A percentile compares a stretch with the other conserved stretches of the same genome.
Evolutionary conservation across 208 protist species (phyloP).

Genomic region (Angomonas deanei): DNA sequence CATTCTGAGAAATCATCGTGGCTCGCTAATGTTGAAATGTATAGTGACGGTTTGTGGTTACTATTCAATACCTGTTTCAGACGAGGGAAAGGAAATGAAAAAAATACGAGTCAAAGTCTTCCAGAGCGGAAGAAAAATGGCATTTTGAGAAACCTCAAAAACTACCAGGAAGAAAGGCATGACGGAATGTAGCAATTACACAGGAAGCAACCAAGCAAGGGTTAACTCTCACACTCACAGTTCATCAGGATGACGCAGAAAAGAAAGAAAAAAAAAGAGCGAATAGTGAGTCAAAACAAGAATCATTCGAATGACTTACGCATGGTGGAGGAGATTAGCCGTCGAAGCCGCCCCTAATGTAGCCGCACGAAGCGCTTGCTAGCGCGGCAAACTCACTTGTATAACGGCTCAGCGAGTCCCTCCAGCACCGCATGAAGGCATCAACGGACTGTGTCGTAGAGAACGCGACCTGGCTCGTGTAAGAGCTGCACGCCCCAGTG

Average conservation of each 20-base stretch:
- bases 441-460: slow-evolving; percentile 15
- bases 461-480: slow-evolving; percentile 14
- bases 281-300: slow-evolving; percentile 3
- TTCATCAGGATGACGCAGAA: not conserved
- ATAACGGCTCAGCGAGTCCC: slow-evolving; percentile 16
- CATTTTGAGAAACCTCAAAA: too few relatives aligned
- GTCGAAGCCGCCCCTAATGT: too few relatives aligned
- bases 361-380: not conserved
- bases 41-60: not conserved
- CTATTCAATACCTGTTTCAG: too few relatives aligned
- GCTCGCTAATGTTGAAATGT: slow-evolving; percentile 1
- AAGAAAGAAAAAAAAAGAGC: slow-evolving; percentile 10
- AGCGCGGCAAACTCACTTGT: slow-evolving; percentile 16
- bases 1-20: slow-evolving; percentile 26
- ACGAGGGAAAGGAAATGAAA: not conserved
- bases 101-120: not conserved
- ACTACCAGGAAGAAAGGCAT: not conserved
- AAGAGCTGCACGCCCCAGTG: slow-evolving; percentile 31
- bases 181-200: not conserved
- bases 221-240: too few relatives aligned
- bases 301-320: too few relatives aligned
- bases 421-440: slow-evolving; percentile 31
- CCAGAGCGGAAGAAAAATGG: too few relatives aligned
- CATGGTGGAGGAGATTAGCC: too few relatives aligned
- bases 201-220: not conserved